Percentiles rank a stretch among this genome's conserved stretches.
Conservation (phyloP, 257 asterid genomes). For the Nicotiana noctiflora region DNA sequence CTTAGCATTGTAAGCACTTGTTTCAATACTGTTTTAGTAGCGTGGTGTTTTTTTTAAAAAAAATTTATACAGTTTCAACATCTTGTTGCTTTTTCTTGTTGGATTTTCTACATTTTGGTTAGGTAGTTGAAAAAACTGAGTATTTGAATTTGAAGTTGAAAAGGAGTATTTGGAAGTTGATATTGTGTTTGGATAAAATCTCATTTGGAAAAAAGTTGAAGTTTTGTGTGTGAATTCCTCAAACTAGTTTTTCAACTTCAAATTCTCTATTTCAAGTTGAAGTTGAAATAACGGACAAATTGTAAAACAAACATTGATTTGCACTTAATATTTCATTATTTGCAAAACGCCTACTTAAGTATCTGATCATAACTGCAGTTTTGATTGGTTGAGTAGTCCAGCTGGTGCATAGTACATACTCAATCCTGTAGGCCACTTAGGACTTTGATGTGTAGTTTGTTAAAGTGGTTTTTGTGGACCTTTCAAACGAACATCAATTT, state of each 20-base stretch:
- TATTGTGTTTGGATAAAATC: not conserved
- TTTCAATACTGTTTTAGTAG: not conserved
- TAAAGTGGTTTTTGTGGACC: not conserved
- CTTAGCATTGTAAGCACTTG: slow-evolving; percentile 54
- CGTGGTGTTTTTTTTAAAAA: not conserved
- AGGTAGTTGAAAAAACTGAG: not conserved
- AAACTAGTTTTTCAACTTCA: not conserved
- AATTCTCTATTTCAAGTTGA: not conserved
- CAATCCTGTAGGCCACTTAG: not conserved
- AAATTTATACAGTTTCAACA: slow-evolving; percentile 7
- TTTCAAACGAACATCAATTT: not conserved
- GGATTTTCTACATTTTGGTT: not conserved
- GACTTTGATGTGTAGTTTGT: slow-evolving; percentile 22
- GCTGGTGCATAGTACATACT: not conserved
- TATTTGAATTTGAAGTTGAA: not conserved
- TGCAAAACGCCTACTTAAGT: too few species aligned
- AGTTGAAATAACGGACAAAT: not conserved
- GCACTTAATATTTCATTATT: too few species aligned
- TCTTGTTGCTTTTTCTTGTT: slow-evolving; percentile 6
- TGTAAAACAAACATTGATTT: not conserved
- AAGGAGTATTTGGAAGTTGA: not conserved
- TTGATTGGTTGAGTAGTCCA: not conserved
- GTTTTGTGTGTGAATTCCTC: not conserved
- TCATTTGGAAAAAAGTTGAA: not conserved
- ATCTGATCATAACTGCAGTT: slow-evolving; percentile 12